Evolutionary conservation across 2,329 filamentous ascomycete genomes (phyloP), one percentile per base, ranked within the genome.

Genomic region (Arthrobotrys iridis): DNA sequence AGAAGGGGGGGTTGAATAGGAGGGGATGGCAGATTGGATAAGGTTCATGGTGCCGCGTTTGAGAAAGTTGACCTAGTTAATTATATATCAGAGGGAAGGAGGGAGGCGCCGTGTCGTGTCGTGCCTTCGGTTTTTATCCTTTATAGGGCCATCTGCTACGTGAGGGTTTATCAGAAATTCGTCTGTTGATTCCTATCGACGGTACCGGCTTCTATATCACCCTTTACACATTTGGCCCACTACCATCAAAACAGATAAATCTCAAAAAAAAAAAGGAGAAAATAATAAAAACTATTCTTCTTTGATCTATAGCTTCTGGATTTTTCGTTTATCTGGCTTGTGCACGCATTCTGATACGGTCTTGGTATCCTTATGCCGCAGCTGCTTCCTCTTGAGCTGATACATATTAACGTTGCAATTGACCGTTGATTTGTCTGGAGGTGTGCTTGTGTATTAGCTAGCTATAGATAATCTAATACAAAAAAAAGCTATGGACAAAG

Each of bases 381-480:
- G n/a, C n/a, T n/a, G n/a, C n/a, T n/a, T n/a, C n/a, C n/a, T n/a
- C n/a, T n/a, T n/a, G n/a, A n/a, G n/a, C n/a, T n/a, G n/a, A n/a
- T n/a, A n/a, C n/a, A n/a, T n/a, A n/a, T n/a, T n/a, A n/a, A n/a
- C n/a, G n/a, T n/a, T n/a, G n/a, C n/a, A n/a, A n/a, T n/a, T n/a
- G n/a, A n/a, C n/a, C n/a, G n/a, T n/a, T n/a, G n/a, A n/a, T n/a
- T n/a, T n/a, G n/a, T n/a, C n/a, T n/a, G n/a, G n/a, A n/a, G n/a
- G 26, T 30, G 24, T 60, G 45, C 45, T 28, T 67, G 45, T n/a
- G n/a, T n/a, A n/a, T n/a, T n/a, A n/a, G n/a, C n/a, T n/a, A n/a
- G n/a, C n/a, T n/a, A 57, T 74, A 59, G 52, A 57, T 59, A 58
- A 60, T 48, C 22, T 52, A 73, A 73, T 73, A 40, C 68, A 73